Conservation (phyloP, 2,329 filamentous ascomycete genomes). For the Colletotrichum sojae region DNA sequence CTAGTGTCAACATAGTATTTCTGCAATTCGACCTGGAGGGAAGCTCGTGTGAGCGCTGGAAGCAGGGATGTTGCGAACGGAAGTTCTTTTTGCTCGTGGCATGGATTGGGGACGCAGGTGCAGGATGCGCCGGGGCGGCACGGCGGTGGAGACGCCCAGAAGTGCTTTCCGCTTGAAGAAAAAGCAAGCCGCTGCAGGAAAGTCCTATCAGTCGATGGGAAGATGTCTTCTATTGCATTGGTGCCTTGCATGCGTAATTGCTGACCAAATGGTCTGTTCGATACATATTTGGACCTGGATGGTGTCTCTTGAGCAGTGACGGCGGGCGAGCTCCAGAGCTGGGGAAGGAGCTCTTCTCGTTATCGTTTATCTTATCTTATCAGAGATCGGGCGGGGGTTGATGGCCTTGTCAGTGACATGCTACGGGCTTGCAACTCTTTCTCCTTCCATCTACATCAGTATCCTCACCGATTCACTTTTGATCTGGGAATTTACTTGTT, state of each 20-base stretch:
- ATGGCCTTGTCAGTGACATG: background rate
- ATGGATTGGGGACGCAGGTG: background rate
- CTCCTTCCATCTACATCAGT: background rate
- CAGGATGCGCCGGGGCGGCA: slow-evolving; percentile 3
- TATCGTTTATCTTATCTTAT: background rate
- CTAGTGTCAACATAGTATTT: slow-evolving; percentile 1
- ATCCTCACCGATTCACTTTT: no score
- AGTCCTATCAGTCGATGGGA: background rate
- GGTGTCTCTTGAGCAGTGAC: no score
- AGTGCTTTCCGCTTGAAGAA: slow-evolving; percentile 5
- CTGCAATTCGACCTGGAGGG: no score
- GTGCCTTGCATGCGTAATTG: background rate
- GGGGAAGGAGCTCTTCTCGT: slow-evolving; percentile 1
- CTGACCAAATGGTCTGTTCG: background rate
- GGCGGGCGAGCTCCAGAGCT: no score
- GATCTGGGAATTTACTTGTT: no score
- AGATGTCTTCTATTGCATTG: background rate
- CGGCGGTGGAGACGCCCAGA: slow-evolving; percentile 3
- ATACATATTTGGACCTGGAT: no score
- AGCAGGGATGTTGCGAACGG: background rate
- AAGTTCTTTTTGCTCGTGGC: background rate
- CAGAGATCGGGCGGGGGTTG: slow-evolving; percentile 17
- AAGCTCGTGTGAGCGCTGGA: background rate
- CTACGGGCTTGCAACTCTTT: background rate
- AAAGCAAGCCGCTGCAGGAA: slow-evolving; percentile 8